These are phyloP conservation scores for Tolypocladium album DNA, from an alignment of 2,329 filamentous ascomycete species.

Conservation along the genomic window DNA sequence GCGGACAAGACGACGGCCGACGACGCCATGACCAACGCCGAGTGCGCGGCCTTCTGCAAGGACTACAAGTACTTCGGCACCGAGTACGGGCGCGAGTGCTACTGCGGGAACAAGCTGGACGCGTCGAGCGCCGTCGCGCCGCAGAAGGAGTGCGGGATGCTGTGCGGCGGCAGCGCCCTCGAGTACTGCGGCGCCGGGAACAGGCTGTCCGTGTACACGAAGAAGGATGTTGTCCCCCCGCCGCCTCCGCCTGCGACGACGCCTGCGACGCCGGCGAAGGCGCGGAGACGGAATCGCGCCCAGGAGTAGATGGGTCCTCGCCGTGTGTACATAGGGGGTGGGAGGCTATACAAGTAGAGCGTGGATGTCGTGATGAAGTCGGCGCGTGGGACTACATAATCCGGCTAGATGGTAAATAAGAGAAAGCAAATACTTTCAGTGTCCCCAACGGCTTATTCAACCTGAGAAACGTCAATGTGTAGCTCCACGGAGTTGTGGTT, in stretches of 20 bases:
- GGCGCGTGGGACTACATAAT: background rate
- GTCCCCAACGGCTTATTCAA: background rate
- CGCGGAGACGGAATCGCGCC: background rate
- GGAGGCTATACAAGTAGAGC: background rate
- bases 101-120: conserved; percentile 21
- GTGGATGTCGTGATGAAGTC: background rate
- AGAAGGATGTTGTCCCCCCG: conserved; percentile 7
- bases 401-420: background rate
- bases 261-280: background rate
- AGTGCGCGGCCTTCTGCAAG: conserved; percentile 20
- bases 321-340: background rate
- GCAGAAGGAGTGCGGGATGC: conserved; percentile 26
- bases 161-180: conserved; percentile 23
- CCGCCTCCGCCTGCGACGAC: background rate
- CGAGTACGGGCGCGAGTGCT: conserved; percentile 26
- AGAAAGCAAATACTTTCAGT: background rate
- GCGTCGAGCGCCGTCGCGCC: conserved; percentile 16
- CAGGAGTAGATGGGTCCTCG: background rate
- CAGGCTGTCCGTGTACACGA: conserved; percentile 24
- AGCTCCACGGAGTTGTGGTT: background rate
- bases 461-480: background rate
- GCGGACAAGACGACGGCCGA: conserved; percentile 9
- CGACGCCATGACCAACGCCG: conserved; percentile 20
- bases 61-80: conserved; percentile 23
- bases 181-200: conserved; percentile 30